Evolutionary conservation across 495 filamentous ascomycete genomes (phyloP).

Genomic region (Collariella sp.): DNA sequence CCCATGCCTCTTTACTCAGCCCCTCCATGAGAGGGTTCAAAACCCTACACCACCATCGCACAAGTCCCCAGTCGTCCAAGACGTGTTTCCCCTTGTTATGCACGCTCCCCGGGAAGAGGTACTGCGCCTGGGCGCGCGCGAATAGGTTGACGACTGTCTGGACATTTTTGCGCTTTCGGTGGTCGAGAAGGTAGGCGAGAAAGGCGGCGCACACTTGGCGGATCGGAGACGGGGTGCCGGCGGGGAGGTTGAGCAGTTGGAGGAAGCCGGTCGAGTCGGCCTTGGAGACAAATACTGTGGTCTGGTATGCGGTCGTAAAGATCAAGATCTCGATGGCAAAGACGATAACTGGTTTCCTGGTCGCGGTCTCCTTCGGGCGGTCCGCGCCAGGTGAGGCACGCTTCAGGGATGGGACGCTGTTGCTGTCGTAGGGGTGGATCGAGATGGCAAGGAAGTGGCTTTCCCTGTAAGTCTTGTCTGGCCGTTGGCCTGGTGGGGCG

Average conservation of each 20-base stretch:
- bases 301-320: constrained; percentile 65
- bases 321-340: constrained; percentile 54
- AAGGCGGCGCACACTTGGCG: constrained; percentile 65
- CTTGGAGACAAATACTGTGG: constrained; percentile 90
- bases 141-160: constrained; percentile 82
- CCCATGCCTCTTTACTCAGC: constrained; percentile 23
- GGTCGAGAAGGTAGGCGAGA: constrained; percentile 60
- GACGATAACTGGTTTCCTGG: constrained; percentile 29
- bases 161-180: constrained; percentile 56
- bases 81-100: constrained; percentile 84
- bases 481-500: constrained; percentile 58
- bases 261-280: constrained; percentile 92
- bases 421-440: constrained; percentile 32
- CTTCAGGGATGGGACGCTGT: constrained; percentile 8
- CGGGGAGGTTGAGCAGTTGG: constrained; percentile 50
- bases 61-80: constrained; percentile 78
- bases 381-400: constrained; percentile 26
- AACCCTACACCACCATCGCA: constrained; percentile 91
- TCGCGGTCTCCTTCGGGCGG: constrained; percentile 12
- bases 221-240: constrained; percentile 61
- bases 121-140: constrained; percentile 85
- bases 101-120: constrained; percentile 86
- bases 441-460: constrained; percentile 78
- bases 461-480: constrained; percentile 75
- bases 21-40: constrained; percentile 63